Percentiles rank a stretch among this genome's conserved stretches.
Conservation (phyloP, 2,329 filamentous ascomycete genomes). For the Aurifilum marmelostoma region DNA sequence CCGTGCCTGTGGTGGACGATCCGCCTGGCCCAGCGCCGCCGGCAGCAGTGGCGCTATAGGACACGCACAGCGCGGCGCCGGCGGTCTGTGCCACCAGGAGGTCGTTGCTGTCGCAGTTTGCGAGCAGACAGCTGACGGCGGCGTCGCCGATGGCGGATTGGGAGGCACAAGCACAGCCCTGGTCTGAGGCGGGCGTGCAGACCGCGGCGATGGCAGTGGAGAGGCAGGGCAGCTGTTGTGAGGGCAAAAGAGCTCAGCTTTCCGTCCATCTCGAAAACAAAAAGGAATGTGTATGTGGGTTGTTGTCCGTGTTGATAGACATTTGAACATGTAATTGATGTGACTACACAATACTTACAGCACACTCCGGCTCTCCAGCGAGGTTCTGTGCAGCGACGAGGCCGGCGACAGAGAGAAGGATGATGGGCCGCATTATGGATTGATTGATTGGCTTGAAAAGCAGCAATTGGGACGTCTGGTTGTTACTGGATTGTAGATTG, state of each 20-base stretch:
- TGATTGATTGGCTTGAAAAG: background rate
- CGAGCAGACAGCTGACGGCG: slow-evolving; percentile 40
- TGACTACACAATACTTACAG: slow-evolving; percentile 36
- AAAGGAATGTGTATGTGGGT: no score
- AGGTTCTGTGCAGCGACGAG: slow-evolving; percentile 41
- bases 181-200: slow-evolving; percentile 49
- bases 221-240: slow-evolving; percentile 49
- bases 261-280: background rate
- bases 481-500: background rate
- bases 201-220: slow-evolving; percentile 50
- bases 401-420: slow-evolving; percentile 35
- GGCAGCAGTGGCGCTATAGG: slow-evolving; percentile 34
- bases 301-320: no score
- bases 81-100: slow-evolving; percentile 38
- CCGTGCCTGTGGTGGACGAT: slow-evolving; percentile 14
- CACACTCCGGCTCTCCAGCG: slow-evolving; percentile 41
- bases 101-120: slow-evolving; percentile 35
- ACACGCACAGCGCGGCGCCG: slow-evolving; percentile 39
- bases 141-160: slow-evolving; percentile 37
- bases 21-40: slow-evolving; percentile 17
- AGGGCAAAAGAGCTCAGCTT: background rate
- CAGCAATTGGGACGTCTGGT: background rate
- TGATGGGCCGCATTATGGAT: slow-evolving; percentile 36
- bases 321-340: background rate
- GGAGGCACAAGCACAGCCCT: slow-evolving; percentile 54